phyloP scores from a whole-genome alignment of 257 asterid species.

The Catharanthus roseus region DNA sequence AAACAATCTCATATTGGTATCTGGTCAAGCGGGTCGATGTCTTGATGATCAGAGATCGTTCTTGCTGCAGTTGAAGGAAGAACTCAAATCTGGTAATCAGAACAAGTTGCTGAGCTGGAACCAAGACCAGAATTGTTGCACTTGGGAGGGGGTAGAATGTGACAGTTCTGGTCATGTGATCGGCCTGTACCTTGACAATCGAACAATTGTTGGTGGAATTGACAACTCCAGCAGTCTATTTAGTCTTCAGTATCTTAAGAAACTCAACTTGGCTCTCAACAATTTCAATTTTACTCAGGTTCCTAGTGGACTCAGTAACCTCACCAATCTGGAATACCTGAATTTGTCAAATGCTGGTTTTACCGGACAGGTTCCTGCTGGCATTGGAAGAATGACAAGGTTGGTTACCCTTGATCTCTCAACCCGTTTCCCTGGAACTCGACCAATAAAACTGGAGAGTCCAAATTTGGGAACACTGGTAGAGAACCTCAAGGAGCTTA shows the following conservation, averaged over 20 bases:
- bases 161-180: conserved; percentile 43
- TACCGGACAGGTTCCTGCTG: conserved; percentile 35
- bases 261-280: conserved; percentile 19
- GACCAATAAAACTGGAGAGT: neutral
- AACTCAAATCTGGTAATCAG: neutral
- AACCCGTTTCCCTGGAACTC: neutral
- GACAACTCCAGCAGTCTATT: conserved; percentile 9
- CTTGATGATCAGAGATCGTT: conserved; percentile 14
- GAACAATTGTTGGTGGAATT: conserved; percentile 26
- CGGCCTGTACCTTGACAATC: conserved; percentile 34
- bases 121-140: conserved; percentile 41
- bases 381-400: neutral
- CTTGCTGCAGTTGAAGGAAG: conserved; percentile 13
- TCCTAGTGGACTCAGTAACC: conserved; percentile 3
- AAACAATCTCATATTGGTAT: neutral
- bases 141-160: conserved; percentile 51
- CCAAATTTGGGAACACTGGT: conserved; percentile 9
- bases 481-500: conserved; percentile 8
- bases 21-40: conserved; percentile 13
- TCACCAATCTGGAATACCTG: conserved; percentile 11
- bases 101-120: conserved; percentile 34
- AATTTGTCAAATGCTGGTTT: conserved; percentile 18
- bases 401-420: conserved; percentile 18
- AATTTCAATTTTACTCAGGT: neutral
- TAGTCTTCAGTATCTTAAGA: conserved; percentile 15